Evolutionary conservation across 345 rosid species (phyloP).

Genomic region (Gossypium bickii): DNA sequence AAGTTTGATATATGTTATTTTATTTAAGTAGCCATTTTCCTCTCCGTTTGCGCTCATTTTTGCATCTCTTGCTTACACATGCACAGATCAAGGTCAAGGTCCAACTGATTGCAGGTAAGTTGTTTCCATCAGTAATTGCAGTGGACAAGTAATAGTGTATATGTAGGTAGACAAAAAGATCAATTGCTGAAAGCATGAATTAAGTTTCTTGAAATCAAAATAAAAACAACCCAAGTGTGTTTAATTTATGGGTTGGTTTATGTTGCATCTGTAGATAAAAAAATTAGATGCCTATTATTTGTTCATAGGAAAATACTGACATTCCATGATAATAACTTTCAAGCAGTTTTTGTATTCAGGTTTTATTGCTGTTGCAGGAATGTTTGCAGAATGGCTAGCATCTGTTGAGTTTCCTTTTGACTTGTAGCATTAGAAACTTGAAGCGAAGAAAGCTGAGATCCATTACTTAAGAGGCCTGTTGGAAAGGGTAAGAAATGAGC

Average conservation of each 20-base stretch:
- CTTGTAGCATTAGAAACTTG: background rate
- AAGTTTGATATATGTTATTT: background rate
- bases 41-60: background rate
- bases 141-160: background rate
- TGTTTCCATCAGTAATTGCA: background rate
- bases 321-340: too few species aligned
- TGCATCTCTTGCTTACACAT: background rate
- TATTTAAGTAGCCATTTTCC: background rate
- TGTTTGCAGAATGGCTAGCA: background rate
- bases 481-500: too few species aligned
- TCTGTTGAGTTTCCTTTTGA: background rate
- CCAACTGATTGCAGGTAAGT: conserved; percentile 5
- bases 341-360: background rate
- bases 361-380: background rate
- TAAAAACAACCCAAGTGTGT: background rate
- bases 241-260: background rate
- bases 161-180: background rate
- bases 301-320: background rate
- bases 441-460: too few species aligned
- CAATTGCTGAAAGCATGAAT: background rate
- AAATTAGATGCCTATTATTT: background rate
- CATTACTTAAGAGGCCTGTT: too few species aligned
- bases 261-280: background rate
- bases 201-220: background rate
- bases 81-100: conserved; percentile 13